Conservation (phyloP, 2,329 filamentous ascomycete genomes). For the Xylariaceae sp. region DNA sequence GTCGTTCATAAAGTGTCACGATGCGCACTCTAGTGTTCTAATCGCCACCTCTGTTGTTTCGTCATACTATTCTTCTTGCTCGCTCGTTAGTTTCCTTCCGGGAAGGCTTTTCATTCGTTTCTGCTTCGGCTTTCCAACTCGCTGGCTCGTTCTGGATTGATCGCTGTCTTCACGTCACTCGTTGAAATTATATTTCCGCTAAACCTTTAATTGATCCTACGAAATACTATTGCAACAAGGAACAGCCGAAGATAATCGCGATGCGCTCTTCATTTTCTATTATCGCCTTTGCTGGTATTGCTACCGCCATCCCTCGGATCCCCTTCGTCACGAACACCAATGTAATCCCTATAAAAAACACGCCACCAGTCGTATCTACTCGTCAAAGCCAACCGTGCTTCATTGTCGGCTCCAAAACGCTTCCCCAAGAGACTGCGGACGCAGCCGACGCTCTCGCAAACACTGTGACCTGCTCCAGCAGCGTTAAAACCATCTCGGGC, state of each 20-base stretch:
- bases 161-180: constrained; percentile 9
- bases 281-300: constrained; percentile 24
- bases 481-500: constrained; percentile 53
- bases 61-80: background rate
- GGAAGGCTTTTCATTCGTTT: constrained; percentile 26
- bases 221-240: background rate
- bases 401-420: constrained; percentile 54
- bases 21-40: constrained; percentile 16
- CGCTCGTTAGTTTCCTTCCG: constrained; percentile 17
- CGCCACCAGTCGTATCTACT: background rate
- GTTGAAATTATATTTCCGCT: background rate
- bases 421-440: constrained; percentile 57
- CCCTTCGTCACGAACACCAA: constrained; percentile 28
- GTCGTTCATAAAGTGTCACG: constrained; percentile 18
- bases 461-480: constrained; percentile 56
- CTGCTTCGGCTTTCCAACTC: constrained; percentile 26
- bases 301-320: constrained; percentile 29
- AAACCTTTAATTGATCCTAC: constrained; percentile 7
- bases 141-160: constrained; percentile 24
- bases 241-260: background rate
- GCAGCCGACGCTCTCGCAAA: constrained; percentile 49
- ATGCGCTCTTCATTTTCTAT: constrained; percentile 25
- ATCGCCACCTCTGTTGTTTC: background rate
- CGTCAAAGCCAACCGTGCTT: constrained; percentile 51
- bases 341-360: constrained; percentile 21